Percentiles rank a stretch among this genome's conserved stretches.
These are phyloP conservation scores for Cetraspora pellucida DNA, from an alignment of 192 early-diverging fungal genomes.

Conservation along the genomic window DNA sequence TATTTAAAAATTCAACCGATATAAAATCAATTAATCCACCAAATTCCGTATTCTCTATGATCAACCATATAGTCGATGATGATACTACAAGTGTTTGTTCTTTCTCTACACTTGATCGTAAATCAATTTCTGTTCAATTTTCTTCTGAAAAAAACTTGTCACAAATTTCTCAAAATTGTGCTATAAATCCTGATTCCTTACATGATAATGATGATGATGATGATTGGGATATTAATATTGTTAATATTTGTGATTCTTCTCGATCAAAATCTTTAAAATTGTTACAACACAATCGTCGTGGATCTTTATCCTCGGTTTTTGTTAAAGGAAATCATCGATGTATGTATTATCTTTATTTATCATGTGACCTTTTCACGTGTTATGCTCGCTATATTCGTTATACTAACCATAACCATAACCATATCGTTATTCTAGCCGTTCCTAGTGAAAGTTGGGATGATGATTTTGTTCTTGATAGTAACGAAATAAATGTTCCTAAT, in stretches of 20 bases:
- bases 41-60: not conserved
- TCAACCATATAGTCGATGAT: not conserved
- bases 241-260: not conserved
- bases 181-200: not conserved
- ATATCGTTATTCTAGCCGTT: too few relatives aligned
- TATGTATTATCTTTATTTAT: conserved; percentile 15
- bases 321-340: conserved; percentile 30
- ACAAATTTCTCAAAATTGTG: too few relatives aligned
- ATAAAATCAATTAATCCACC: not conserved
- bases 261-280: conserved; percentile 14
- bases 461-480: conserved; percentile 41
- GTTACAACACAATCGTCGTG: not conserved
- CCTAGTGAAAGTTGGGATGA: conserved; percentile 50
- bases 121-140: not conserved
- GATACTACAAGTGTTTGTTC: not conserved
- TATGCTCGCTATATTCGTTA: too few relatives aligned
- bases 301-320: not conserved
- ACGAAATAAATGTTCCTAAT: conserved; percentile 42
- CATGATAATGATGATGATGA: conserved; percentile 44
- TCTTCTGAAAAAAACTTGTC: not conserved
- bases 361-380: not conserved
- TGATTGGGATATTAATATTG: conserved; percentile 40
- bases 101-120: not conserved
- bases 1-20: not conserved
- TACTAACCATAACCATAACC: too few relatives aligned